These are phyloP conservation scores for Triticum dicoccoides DNA, from an alignment of 176 grass and related monocot genomes.

Conservation along the genomic window DNA sequence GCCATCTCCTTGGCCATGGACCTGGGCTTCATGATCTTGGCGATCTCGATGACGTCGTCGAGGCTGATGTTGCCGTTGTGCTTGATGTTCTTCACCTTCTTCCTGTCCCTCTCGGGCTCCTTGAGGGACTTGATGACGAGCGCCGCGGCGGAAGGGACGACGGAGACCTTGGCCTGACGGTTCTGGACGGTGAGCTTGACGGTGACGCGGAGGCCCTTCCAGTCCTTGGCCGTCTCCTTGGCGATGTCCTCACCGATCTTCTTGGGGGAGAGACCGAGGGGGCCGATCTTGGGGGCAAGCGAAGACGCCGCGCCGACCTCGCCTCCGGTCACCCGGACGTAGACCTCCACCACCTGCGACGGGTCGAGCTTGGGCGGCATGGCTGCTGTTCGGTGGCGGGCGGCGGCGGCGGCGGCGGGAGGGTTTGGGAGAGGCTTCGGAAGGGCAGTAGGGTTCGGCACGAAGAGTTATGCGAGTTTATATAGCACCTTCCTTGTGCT, in stretches of 20 bases:
- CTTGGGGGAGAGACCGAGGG: slow-evolving; percentile 93
- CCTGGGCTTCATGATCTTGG: slow-evolving; percentile 51
- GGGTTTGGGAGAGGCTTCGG: not conserved
- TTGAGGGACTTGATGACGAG: slow-evolving; percentile 86
- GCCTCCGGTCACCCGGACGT: slow-evolving; percentile 87
- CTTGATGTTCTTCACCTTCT: slow-evolving; percentile 86
- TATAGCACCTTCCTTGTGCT: not conserved
- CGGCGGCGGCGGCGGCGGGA: not conserved
- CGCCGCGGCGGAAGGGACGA: slow-evolving; percentile 77
- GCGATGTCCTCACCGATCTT: slow-evolving; percentile 97
- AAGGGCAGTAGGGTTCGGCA: slow-evolving; percentile 22
- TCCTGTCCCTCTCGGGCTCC: slow-evolving; percentile 79
- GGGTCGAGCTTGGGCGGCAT: slow-evolving; percentile 89
- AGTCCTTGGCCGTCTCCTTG: slow-evolving; percentile 96
- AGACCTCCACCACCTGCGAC: slow-evolving; percentile 82
- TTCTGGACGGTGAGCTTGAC: slow-evolving; percentile 97
- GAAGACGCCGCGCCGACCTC: slow-evolving; percentile 90
- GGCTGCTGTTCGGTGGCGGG: slow-evolving; percentile 9
- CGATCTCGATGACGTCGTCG: slow-evolving; percentile 74
- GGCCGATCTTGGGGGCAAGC: slow-evolving; percentile 86
- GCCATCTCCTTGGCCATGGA: slow-evolving; percentile 86
- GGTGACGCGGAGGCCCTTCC: slow-evolving; percentile 93
- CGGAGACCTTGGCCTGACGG: slow-evolving; percentile 90
- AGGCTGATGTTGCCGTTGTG: slow-evolving; percentile 81
- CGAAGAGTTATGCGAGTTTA: not conserved